These are phyloP conservation scores for Pythium biforme DNA, from an alignment of 352 stramenopile species.

Conservation along the genomic window DNA sequence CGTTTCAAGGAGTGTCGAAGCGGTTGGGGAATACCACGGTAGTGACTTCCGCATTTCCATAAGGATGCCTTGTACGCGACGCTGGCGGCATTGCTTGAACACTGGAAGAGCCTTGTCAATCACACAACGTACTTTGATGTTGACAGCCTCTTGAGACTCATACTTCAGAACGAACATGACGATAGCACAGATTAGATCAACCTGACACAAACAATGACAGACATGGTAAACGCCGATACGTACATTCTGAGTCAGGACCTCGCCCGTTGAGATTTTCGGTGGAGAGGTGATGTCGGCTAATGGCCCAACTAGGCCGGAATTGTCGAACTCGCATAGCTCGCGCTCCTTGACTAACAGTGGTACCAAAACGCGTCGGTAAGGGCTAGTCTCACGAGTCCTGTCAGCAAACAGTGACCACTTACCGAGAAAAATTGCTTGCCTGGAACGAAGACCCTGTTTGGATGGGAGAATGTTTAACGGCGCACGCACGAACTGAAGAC, in stretches of 20 bases:
- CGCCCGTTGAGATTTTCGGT: conserved; percentile 4
- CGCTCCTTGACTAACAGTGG: conserved; percentile 7
- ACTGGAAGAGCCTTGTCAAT: conserved; percentile 33
- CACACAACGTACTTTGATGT: conserved; percentile 30
- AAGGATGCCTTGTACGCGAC: conserved; percentile 38
- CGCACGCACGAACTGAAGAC: conserved; percentile 20
- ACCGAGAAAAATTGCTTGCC: conserved; percentile 6
- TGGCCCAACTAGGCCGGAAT: neutral
- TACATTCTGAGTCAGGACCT: conserved; percentile 13
- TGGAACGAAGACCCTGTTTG: neutral
- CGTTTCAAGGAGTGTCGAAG: neutral
- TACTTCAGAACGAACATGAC: conserved; percentile 7
- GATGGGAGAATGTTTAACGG: conserved; percentile 30
- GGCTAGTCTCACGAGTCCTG: neutral
- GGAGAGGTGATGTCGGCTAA: conserved; percentile 1
- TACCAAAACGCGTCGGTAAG: too few relatives aligned
- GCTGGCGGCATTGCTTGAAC: conserved; percentile 43
- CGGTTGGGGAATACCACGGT: conserved; percentile 1
- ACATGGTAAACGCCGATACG: neutral
- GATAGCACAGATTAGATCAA: neutral
- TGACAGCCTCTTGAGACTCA: conserved; percentile 33
- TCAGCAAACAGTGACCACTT: neutral
- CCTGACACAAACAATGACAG: neutral
- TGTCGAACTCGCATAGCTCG: conserved; percentile 11
- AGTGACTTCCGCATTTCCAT: conserved; percentile 34